These are phyloP conservation scores for Teratosphaeria gauchensis DNA, from an alignment of 2,329 filamentous ascomycete genomes.

Conservation along the genomic window DNA sequence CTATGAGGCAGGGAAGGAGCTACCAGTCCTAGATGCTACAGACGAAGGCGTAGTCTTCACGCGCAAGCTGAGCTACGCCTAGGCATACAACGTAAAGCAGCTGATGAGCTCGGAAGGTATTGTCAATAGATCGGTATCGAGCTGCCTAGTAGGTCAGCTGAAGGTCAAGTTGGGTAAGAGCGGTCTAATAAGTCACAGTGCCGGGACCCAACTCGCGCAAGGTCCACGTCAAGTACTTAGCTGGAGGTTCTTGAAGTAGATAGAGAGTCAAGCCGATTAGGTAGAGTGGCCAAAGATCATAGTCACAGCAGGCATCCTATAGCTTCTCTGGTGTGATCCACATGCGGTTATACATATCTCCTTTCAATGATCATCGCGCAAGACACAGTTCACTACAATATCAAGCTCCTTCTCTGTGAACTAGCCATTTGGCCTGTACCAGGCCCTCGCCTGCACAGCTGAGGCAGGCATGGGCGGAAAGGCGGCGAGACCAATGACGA, in stretches of 20 bases:
- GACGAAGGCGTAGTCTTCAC: slow-evolving; percentile 44
- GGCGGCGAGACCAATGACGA: slow-evolving; percentile 28
- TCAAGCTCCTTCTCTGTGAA: slow-evolving; percentile 52
- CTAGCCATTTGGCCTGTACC: slow-evolving; percentile 55
- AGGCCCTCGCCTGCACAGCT: slow-evolving; percentile 54
- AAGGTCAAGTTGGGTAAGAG: not conserved
- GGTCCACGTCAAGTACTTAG: slow-evolving; percentile 31
- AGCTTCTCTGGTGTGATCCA: slow-evolving; percentile 40
- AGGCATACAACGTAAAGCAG: slow-evolving; percentile 40
- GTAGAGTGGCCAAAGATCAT: slow-evolving; percentile 51
- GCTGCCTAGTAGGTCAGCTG: slow-evolving; percentile 5
- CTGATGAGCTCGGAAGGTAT: slow-evolving; percentile 38
- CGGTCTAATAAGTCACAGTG: slow-evolving; percentile 11
- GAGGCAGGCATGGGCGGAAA: slow-evolving; percentile 47
- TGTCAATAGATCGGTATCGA: slow-evolving; percentile 34
- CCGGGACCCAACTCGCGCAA: slow-evolving; percentile 31
- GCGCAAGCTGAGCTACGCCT: slow-evolving; percentile 41
- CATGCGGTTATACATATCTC: slow-evolving; percentile 53
- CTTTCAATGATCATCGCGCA: slow-evolving; percentile 53
- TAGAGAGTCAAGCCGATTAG: slow-evolving; percentile 38
- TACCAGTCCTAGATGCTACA: slow-evolving; percentile 33
- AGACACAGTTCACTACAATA: slow-evolving; percentile 54
- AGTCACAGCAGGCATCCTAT: slow-evolving; percentile 43
- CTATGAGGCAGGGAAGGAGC: slow-evolving; percentile 32
- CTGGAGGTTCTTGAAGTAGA: slow-evolving; percentile 28